Conservation (phyloP, 305 asterid species). For the Fraxinus greggii region DNA sequence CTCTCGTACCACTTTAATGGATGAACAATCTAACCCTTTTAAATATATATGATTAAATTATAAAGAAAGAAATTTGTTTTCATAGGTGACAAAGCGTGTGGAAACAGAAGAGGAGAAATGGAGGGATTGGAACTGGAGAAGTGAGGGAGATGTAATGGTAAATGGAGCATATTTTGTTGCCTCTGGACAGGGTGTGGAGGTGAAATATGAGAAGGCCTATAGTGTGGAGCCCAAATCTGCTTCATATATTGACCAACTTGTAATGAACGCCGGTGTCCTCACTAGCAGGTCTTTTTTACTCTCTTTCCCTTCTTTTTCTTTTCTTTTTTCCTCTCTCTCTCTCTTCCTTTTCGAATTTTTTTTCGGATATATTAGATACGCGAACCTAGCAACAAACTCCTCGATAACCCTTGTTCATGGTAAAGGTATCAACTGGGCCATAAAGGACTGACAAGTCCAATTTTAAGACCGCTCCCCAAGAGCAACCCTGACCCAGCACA, state of each 20-base stretch:
- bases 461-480: background rate
- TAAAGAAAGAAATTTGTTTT: background rate
- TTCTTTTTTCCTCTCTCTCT: constrained; percentile 9
- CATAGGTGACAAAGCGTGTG: constrained; percentile 79
- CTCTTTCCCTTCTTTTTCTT: background rate
- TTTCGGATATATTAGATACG: background rate
- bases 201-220: constrained; percentile 89
- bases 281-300: constrained; percentile 57
- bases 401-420: background rate
- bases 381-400: background rate
- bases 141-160: constrained; percentile 88
- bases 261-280: constrained; percentile 81
- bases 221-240: constrained; percentile 96
- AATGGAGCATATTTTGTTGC: constrained; percentile 93
- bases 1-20: background rate
- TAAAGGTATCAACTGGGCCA: background rate
- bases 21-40: background rate
- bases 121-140: constrained; percentile 97
- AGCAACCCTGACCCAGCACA: background rate
- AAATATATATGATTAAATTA: background rate
- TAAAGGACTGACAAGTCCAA: background rate
- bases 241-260: constrained; percentile 65
- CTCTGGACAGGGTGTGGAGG: constrained; percentile 80
- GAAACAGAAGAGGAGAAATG: constrained; percentile 59
- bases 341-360: background rate